Conservation (phyloP, 805 yeast species). For the Saccharomycopsis sp. region DNA sequence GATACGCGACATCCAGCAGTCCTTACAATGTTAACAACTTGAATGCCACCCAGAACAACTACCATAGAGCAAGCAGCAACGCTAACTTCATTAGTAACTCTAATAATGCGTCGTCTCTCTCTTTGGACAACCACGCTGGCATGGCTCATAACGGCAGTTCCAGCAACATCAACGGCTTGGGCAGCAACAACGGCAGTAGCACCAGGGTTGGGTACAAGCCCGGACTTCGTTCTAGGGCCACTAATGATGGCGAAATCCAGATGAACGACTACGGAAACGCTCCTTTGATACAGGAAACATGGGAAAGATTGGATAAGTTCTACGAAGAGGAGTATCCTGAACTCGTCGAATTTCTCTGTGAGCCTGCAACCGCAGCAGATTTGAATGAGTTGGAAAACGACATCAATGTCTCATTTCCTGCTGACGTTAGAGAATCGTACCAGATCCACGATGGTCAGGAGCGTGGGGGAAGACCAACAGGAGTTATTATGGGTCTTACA, state of each 20-base stretch:
- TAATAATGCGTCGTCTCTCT: constrained; percentile 6
- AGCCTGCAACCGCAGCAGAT: constrained; percentile 77
- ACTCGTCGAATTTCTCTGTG: constrained; percentile 67
- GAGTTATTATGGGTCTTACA: constrained; percentile 75
- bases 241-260: constrained; percentile 16
- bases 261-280: constrained; percentile 17
- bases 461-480: constrained; percentile 50
- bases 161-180: neutral
- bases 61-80: constrained; percentile 12
- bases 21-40: constrained; percentile 18
- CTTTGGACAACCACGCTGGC: neutral
- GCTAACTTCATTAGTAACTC: constrained; percentile 9
- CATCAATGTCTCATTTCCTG: constrained; percentile 65
- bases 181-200: neutral
- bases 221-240: constrained; percentile 14
- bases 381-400: constrained; percentile 80
- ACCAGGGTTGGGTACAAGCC: constrained; percentile 14
- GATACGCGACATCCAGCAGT: constrained; percentile 19
- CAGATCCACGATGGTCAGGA: constrained; percentile 90
- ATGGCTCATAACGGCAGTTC: neutral
- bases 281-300: constrained; percentile 16
- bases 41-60: constrained; percentile 13
- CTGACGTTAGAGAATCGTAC: constrained; percentile 74
- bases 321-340: constrained; percentile 68
- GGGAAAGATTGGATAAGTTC: constrained; percentile 20